Percentiles rank a stretch among this genome's conserved stretches.
phyloP scores from a whole-genome alignment of 805 yeast species.

The Ogataea pini region DNA sequence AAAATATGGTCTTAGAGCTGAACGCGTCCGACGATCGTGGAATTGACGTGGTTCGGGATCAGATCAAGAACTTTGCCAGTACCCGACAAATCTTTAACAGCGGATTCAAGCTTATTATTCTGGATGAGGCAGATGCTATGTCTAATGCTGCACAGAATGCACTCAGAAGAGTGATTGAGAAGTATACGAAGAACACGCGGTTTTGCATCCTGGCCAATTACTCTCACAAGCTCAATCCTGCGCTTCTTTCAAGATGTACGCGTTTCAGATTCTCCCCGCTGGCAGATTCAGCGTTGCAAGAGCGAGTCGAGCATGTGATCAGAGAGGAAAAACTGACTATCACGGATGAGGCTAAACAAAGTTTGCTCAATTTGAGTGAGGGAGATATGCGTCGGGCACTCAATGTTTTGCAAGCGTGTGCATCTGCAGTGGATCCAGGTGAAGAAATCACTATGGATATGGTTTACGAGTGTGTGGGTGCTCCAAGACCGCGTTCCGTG shows the following conservation, averaged over 20 bases:
- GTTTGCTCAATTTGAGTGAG: slow-evolving; percentile 70
- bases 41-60: slow-evolving; percentile 96
- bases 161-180: slow-evolving; percentile 80
- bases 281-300: slow-evolving; percentile 61
- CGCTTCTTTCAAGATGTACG: slow-evolving; percentile 91
- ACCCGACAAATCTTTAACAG: slow-evolving; percentile 88
- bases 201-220: slow-evolving; percentile 95
- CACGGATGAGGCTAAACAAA: slow-evolving; percentile 55
- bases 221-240: slow-evolving; percentile 94
- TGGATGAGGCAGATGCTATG: slow-evolving; percentile 97
- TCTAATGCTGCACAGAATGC: slow-evolving; percentile 85
- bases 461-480: slow-evolving; percentile 94
- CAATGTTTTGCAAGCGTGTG: slow-evolving; percentile 92
- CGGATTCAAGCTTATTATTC: slow-evolving; percentile 85
- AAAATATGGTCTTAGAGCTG: slow-evolving; percentile 88
- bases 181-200: slow-evolving; percentile 91
- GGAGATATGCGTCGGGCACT: slow-evolving; percentile 98
- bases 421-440: slow-evolving; percentile 60
- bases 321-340: slow-evolving; percentile 65
- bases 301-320: slow-evolving; percentile 68
- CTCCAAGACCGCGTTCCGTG: slow-evolving; percentile 87
- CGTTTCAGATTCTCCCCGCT: slow-evolving; percentile 91
- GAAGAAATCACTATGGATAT: slow-evolving; percentile 67
- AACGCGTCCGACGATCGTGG: slow-evolving; percentile 98
- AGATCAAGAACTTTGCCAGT: slow-evolving; percentile 93